A percentile compares a stretch with the other conserved stretches of the same genome.
These are phyloP conservation scores for Ceratobasidium sp. DNA, from an alignment of 1,284 basidiomycete genomes.

Conservation along the genomic window DNA sequence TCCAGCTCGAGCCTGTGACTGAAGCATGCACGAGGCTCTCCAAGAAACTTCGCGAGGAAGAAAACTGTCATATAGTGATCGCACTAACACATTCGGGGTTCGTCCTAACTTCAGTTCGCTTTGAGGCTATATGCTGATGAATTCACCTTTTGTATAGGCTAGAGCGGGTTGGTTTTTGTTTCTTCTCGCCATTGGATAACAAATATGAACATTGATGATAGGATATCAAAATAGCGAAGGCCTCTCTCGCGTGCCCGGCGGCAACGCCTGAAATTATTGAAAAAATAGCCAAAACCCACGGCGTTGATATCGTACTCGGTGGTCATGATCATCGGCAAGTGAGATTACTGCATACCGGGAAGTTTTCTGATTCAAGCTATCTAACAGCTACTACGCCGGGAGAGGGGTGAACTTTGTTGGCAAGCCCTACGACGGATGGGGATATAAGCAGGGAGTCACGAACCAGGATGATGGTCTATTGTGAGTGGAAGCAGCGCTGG, in stretches of 20 bases:
- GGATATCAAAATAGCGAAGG: too few relatives aligned
- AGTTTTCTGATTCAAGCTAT: background rate
- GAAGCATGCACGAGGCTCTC: background rate
- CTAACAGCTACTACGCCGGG: slow-evolving; percentile 71
- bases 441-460: slow-evolving; percentile 72
- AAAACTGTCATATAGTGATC: slow-evolving; percentile 1
- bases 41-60: background rate
- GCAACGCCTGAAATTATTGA: too few relatives aligned
- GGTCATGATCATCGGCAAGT: slow-evolving; percentile 87
- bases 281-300: slow-evolving; percentile 53
- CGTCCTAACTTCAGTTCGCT: background rate
- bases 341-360: background rate
- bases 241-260: too few relatives aligned
- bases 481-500: slow-evolving; percentile 56
- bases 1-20: background rate
- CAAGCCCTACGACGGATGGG: slow-evolving; percentile 71
- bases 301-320: slow-evolving; percentile 87
- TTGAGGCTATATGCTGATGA: too few relatives aligned
- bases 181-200: too few relatives aligned
- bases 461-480: slow-evolving; percentile 81
- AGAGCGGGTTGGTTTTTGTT: too few relatives aligned
- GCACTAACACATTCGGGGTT: background rate
- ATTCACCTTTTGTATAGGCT: too few relatives aligned
- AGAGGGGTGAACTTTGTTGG: slow-evolving; percentile 81
- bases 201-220: too few relatives aligned